Evolutionary conservation across 129 eudicot genomes (phyloP).

Genomic region (Silybum marianum): DNA sequence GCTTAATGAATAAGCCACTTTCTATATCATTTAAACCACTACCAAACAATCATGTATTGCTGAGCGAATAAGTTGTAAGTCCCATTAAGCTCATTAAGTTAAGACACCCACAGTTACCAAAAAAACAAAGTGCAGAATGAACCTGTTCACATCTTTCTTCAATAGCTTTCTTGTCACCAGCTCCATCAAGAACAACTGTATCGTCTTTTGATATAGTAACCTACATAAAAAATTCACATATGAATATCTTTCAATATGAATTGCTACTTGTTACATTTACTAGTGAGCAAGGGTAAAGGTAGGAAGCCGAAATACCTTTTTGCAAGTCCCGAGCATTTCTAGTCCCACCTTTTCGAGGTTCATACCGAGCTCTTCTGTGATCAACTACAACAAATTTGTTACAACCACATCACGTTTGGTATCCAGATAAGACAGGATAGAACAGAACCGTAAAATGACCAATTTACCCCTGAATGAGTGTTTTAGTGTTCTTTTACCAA

Average conservation of each 20-base stretch:
- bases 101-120: no score
- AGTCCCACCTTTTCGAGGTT: constrained; percentile 39
- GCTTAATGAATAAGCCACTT: no score
- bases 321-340: constrained; percentile 53
- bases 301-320: constrained; percentile 33
- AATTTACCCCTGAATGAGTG: no score
- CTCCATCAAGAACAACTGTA: constrained; percentile 53
- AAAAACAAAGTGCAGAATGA: not conserved
- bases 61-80: no score
- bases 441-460: no score
- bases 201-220: constrained; percentile 57
- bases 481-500: no score
- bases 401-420: no score
- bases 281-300: not conserved
- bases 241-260: not conserved
- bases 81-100: no score
- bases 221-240: constrained; percentile 17
- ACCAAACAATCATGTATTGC: no score
- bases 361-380: constrained; percentile 53
- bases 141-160: not conserved
- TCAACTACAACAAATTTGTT: constrained; percentile 30
- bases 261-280: not conserved
- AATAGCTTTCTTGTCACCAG: constrained; percentile 19
- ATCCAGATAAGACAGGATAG: no score
- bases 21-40: no score